Percentiles rank a stretch among this genome's conserved stretches.
phyloP scores from a whole-genome alignment of 371 early-diverging fungal species.

The Apophysomyces variabilis region DNA sequence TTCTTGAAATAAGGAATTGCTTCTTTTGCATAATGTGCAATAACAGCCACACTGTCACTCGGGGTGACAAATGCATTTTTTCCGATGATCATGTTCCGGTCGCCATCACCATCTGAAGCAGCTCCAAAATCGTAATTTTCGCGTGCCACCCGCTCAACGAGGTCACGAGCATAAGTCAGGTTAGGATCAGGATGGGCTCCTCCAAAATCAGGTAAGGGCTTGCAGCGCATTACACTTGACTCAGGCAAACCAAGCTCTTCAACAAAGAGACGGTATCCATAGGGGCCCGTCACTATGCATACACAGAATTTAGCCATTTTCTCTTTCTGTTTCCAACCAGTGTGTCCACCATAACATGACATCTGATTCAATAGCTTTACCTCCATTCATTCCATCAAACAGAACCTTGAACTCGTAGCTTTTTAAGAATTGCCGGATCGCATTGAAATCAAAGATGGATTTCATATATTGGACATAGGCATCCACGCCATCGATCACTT shows the following conservation, averaged over 20 bases:
- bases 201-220: slow-evolving; percentile 90
- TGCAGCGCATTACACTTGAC: slow-evolving; percentile 82
- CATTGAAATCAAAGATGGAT: slow-evolving; percentile 88
- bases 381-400: slow-evolving; percentile 96
- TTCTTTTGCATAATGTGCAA: slow-evolving; percentile 86
- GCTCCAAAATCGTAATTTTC: slow-evolving; percentile 90
- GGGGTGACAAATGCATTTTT: slow-evolving; percentile 95
- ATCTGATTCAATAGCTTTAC: slow-evolving; percentile 26
- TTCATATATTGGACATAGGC: slow-evolving; percentile 91
- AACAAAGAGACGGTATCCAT: slow-evolving; percentile 85
- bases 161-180: slow-evolving; percentile 94
- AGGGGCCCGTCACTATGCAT: slow-evolving; percentile 89
- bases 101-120: slow-evolving; percentile 94
- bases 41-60: slow-evolving; percentile 96
- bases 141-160: slow-evolving; percentile 88
- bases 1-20: slow-evolving; percentile 92
- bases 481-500: slow-evolving; percentile 88
- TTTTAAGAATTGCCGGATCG: slow-evolving; percentile 79
- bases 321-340: too few relatives aligned
- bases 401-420: slow-evolving; percentile 80
- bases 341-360: too few relatives aligned
- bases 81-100: slow-evolving; percentile 97
- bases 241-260: slow-evolving; percentile 87
- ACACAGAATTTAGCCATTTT: too few relatives aligned
- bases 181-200: slow-evolving; percentile 98